phyloP scores from a whole-genome alignment of 805 yeast genomes.

The Metschnikowia aberdeeniae region DNA sequence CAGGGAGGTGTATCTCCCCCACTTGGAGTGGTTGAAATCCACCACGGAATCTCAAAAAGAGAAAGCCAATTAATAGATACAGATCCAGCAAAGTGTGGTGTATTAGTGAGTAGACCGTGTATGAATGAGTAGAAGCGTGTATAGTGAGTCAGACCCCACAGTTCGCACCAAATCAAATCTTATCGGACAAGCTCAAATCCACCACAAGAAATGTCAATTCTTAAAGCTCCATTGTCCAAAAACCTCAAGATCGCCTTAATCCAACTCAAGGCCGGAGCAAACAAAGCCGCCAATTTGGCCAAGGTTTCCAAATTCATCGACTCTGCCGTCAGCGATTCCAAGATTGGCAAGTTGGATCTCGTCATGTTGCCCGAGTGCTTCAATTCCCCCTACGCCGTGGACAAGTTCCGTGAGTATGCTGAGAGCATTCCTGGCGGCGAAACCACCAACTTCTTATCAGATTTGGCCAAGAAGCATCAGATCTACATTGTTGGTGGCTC shows the following conservation, averaged over 20 bases:
- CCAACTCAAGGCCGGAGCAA: constrained; percentile 78
- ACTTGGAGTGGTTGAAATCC: constrained; percentile 39
- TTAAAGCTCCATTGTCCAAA: constrained; percentile 44
- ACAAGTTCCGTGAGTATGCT: constrained; percentile 81
- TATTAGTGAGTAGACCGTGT: too few relatives aligned
- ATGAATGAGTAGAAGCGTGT: too few relatives aligned
- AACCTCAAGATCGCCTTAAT: constrained; percentile 75
- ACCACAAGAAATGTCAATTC: constrained; percentile 17
- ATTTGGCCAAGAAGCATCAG: constrained; percentile 59
- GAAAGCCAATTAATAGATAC: background rate
- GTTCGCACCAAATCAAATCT: constrained; percentile 1
- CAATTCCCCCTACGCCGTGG: constrained; percentile 91
- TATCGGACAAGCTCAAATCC: background rate
- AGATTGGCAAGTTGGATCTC: constrained; percentile 48
- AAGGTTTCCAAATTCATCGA: constrained; percentile 62
- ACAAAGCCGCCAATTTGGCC: constrained; percentile 70
- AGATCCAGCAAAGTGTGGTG: background rate
- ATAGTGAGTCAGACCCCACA: constrained; percentile 2
- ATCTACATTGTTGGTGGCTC: constrained; percentile 86
- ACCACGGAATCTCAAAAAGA: constrained; percentile 18
- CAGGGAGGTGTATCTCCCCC: constrained; percentile 36
- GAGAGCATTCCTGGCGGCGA: constrained; percentile 80
- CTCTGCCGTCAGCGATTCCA: constrained; percentile 48
- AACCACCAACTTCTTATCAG: constrained; percentile 56
- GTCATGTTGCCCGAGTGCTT: constrained; percentile 93